phyloP scores from a whole-genome alignment of 176 grass and related monocot genomes.

The Bothriochloa decipiens region DNA sequence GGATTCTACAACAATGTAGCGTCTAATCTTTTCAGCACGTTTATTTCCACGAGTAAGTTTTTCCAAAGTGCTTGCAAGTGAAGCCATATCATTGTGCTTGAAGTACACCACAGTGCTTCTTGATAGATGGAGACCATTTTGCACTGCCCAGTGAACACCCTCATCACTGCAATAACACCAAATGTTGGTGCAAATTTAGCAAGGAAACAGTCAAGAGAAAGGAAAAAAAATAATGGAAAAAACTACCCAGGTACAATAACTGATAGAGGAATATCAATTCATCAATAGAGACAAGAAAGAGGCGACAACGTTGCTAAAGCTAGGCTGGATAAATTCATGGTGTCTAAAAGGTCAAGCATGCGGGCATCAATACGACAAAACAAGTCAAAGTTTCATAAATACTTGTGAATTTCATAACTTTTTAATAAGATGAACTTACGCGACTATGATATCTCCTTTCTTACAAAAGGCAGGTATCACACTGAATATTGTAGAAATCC shows the following conservation, averaged over 20 bases:
- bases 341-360: neutral
- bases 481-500: slow-evolving; percentile 96
- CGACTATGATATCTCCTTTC: slow-evolving; percentile 94
- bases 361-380: neutral
- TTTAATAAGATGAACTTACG: slow-evolving; percentile 66
- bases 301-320: slow-evolving; percentile 6
- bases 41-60: slow-evolving; percentile 82
- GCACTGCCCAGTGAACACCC: slow-evolving; percentile 93
- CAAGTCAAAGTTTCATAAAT: neutral
- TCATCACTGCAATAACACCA: slow-evolving; percentile 73
- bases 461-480: slow-evolving; percentile 97
- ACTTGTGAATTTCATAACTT: slow-evolving; percentile 1
- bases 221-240: slow-evolving; percentile 5
- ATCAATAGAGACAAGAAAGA: slow-evolving; percentile 4
- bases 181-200: slow-evolving; percentile 5
- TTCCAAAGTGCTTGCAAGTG: slow-evolving; percentile 80
- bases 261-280: neutral
- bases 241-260: slow-evolving; percentile 10
- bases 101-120: slow-evolving; percentile 96
- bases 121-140: slow-evolving; percentile 92
- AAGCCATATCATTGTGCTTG: slow-evolving; percentile 98
- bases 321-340: slow-evolving; percentile 9
- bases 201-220: neutral
- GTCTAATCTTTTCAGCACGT: slow-evolving; percentile 74
- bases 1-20: slow-evolving; percentile 97